Evolutionary conservation across 441 rosid species (phyloP).

Genomic region (Francoa sonchifolia): DNA sequence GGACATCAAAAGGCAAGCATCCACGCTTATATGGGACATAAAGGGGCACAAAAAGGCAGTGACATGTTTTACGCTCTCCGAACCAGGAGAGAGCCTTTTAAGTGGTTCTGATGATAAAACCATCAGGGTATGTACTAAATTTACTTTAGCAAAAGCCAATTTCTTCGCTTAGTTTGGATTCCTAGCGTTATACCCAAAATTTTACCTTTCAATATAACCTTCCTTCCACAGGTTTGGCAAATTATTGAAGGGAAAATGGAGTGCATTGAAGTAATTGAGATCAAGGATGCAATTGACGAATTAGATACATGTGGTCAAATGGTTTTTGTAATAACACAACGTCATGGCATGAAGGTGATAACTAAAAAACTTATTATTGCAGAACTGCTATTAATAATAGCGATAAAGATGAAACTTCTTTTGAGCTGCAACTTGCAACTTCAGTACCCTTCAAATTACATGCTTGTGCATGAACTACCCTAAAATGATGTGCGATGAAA

Average conservation of each 20-base stretch:
- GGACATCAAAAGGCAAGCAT: constrained; percentile 49
- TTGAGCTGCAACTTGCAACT: background rate
- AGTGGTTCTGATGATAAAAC: constrained; percentile 88
- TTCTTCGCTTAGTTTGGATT: background rate
- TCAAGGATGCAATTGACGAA: constrained; percentile 51
- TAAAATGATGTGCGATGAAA: no score
- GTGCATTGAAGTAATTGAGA: constrained; percentile 51
- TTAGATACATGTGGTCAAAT: constrained; percentile 39
- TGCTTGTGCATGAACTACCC: background rate
- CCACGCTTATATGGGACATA: constrained; percentile 48
- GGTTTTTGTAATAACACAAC: constrained; percentile 40
- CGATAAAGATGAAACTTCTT: background rate
- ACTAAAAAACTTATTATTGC: background rate
- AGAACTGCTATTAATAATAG: background rate
- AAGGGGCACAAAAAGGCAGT: constrained; percentile 75
- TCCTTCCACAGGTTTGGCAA: constrained; percentile 56
- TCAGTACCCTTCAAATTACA: background rate
- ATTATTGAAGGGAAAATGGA: constrained; percentile 49
- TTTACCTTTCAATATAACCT: background rate
- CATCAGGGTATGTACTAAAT: constrained; percentile 32
- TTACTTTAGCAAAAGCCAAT: background rate
- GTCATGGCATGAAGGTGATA: constrained; percentile 64
- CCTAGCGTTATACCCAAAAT: background rate
- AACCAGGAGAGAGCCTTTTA: constrained; percentile 64
- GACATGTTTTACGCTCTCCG: constrained; percentile 65